Evolutionary conservation across 1,284 basidiomycete species (phyloP).

Genomic region (Leccinum fallax): DNA sequence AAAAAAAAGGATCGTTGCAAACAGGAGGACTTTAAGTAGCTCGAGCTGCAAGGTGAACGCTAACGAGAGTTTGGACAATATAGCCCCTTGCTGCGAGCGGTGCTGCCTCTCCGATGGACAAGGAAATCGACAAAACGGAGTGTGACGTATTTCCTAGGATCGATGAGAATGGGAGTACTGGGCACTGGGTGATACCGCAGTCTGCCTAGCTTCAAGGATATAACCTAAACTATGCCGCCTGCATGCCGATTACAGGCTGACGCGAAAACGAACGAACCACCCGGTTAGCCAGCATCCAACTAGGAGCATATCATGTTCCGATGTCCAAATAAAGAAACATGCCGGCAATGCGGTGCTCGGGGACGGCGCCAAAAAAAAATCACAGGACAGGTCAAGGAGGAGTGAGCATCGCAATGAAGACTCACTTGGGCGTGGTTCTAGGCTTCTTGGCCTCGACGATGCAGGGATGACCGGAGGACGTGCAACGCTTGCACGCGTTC

Average conservation of each 20-base stretch:
- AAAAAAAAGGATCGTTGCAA: background rate
- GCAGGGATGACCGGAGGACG: constrained; percentile 66
- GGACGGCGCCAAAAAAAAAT: constrained; percentile 1
- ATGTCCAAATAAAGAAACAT: constrained; percentile 28
- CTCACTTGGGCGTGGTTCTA: constrained; percentile 76
- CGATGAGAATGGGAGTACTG: background rate
- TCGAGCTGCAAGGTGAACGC: constrained; percentile 4
- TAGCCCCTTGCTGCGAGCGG: constrained; percentile 17
- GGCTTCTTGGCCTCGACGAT: constrained; percentile 80
- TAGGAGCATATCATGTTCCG: constrained; percentile 19
- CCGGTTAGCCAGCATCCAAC: constrained; percentile 2
- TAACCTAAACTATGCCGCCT: constrained; percentile 9
- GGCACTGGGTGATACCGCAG: constrained; percentile 8
- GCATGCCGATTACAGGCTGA: constrained; percentile 16
- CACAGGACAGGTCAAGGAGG: background rate
- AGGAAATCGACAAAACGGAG: constrained; percentile 10
- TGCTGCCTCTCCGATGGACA: constrained; percentile 1
- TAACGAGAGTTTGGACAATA: constrained; percentile 5
- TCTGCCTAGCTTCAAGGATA: constrained; percentile 15
- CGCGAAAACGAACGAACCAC: constrained; percentile 10
- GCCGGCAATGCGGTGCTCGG: constrained; percentile 27
- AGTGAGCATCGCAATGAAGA: constrained; percentile 29
- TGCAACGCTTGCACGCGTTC: constrained; percentile 73
- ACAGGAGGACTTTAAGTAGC: constrained; percentile 30
- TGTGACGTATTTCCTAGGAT: constrained; percentile 4